Base-by-base conservation (phyloP, 208 protist species). In the Crithidia acanthocephali region DNA sequence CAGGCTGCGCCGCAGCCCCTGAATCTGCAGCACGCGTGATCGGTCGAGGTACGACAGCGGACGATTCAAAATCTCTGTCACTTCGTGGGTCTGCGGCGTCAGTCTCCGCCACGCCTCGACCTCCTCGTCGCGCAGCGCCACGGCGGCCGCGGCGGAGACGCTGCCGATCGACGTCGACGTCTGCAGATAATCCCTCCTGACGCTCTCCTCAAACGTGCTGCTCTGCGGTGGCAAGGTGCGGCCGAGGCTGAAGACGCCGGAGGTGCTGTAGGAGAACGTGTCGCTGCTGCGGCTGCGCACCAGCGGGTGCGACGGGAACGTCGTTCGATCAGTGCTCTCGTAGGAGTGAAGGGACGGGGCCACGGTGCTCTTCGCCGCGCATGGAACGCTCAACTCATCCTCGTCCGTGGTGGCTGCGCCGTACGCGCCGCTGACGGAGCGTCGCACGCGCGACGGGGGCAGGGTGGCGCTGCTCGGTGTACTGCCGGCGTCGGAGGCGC, bases 141-240 rank as follows among this genome's bases (percentile, higher is more conserved):
- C 56, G 2, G 33, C 57, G 23, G 57, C 57, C 8, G 40, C 27
- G 11, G 25, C 40, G 40, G 40, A 32, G 40, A 30, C 8, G n/a
- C 23, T 23, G 57, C 2, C 18, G 23, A 32, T 42, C 2, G 9
- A 32, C 23, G 35, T 1, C n/a, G 57, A 32, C 25, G 40, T 5
- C 35, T 40, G 13, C 40, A 30, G 9, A 18, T 11, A 3, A 13
- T 63, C 57, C 4, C 23, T 16, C 40, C n/a, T 47, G 20, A 3
- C 33, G 57, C 40, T 50, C 10, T 51, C 57, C 57, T 63, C 57
- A 50, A 51, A 63, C 3, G 15, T 50, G 57, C 57, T 50, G 40
- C 57, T 51, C 23, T 51, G 57, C 40, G 40, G 57, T 4, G 11
- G 57, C 15, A 35, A 20, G 1, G 40, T 47, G 40, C 57, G 57